Base-by-base conservation (phyloP, 2,329 filamentous ascomycete species). In the Didymella arachidicola region DNA sequence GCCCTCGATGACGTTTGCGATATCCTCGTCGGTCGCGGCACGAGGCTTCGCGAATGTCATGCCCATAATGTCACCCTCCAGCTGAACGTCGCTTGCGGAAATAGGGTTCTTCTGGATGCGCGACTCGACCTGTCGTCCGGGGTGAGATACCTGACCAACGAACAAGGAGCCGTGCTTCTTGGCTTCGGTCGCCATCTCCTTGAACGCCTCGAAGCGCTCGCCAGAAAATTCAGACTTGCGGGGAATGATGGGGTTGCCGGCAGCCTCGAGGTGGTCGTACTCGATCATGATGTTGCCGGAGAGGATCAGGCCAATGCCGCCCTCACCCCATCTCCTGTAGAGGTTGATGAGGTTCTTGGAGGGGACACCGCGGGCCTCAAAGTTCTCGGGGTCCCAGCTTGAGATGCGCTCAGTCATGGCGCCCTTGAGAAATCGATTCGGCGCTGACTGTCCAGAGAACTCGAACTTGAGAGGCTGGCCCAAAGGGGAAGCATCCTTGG, bases 251-350 rank as follows among this genome's bases (percentile, higher is more conserved):
- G 89, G 88, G 78, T 67, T 84, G 74, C 50, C 86, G 81, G 48
- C 79, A 69, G 62, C 82, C 43, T 76, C n/a, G 81, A 84, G 59
- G 87, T 85, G 72, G 87, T 86, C 84, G 62, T 83, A 85, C 46
- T 87, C 84, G 43, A 89, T 80, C 82, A 88, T 86, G 59, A 88
- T 78, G 72, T 90, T 90, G 42, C 87, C 87, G 0, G 85, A 87
- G 1, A 88, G 72, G 57, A 88, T 84, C 26, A 85, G 82, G 14
- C 73, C 74, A 22, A 68, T 68, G 18, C 66, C 65, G 14, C 73
- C 73, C 44, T 73, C 67, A 2, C 87, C 87, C 86, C 86, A 90
- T 61, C 81, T 75, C 34, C 64, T 61, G 61, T 77, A 78, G 47
- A 81, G 78, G 73, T 89, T 89, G 39, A 86, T 77, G 51, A 83